Conservation (phyloP, 2,329 filamentous ascomycete genomes). For the Botrytis aclada region DNA sequence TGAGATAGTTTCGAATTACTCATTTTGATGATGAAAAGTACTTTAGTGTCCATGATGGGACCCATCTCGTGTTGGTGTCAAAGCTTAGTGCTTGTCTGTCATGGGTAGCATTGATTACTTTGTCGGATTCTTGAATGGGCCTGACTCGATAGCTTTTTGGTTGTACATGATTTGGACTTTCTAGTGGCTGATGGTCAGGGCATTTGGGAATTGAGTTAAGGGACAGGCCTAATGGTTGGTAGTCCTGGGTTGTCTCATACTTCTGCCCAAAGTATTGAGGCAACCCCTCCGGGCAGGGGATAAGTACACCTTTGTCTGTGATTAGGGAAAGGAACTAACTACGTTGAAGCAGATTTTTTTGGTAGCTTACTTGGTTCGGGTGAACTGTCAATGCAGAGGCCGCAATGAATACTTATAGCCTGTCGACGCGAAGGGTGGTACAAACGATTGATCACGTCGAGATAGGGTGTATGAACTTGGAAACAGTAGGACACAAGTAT, state of each 20-base stretch:
- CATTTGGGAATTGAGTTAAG: constrained; percentile 1
- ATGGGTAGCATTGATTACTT: constrained; percentile 28
- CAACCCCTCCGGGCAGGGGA: constrained; percentile 37
- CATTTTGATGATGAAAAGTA: constrained; percentile 22
- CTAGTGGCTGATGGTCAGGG: constrained; percentile 10
- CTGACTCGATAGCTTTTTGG: constrained; percentile 21
- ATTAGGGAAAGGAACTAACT: background rate
- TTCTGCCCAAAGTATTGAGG: constrained; percentile 24
- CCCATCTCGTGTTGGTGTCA: constrained; percentile 93
- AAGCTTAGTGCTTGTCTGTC: constrained; percentile 82
- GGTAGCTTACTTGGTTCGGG: no score
- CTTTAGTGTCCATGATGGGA: constrained; percentile 51
- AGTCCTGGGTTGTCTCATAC: constrained; percentile 37
- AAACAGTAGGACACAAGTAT: background rate
- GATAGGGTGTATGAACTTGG: background rate
- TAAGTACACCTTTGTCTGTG: constrained; percentile 31
- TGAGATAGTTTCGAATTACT: background rate
- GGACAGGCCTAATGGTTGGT: constrained; percentile 35
- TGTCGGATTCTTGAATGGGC: constrained; percentile 23
- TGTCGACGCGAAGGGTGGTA: no score
- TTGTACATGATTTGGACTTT: constrained; percentile 22
- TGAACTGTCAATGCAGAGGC: no score
- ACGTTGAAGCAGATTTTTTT: background rate
- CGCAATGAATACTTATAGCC: background rate
- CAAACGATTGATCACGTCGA: background rate